phyloP scores from a whole-genome alignment of 73 alveolate genomes.

The Tetrahymena thermophila region DNA sequence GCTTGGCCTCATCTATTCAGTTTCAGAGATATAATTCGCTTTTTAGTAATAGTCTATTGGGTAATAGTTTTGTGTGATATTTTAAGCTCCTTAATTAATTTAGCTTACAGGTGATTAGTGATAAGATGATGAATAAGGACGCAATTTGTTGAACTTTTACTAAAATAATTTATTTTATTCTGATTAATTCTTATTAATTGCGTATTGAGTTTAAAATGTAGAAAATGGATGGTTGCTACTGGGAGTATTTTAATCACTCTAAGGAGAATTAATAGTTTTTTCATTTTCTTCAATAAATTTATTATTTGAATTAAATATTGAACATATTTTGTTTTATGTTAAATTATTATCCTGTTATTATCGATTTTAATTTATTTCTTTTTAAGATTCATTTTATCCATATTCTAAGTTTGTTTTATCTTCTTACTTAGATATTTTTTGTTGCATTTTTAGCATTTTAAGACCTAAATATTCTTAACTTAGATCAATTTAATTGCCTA shows the following conservation, averaged over 20 bases:
- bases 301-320: too few species aligned
- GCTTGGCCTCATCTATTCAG: neutral
- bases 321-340: too few species aligned
- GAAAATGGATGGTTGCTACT: neutral
- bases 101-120: neutral
- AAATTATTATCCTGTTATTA: too few species aligned
- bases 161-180: neutral
- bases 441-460: neutral
- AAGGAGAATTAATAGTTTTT: neutral
- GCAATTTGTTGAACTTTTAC: neutral
- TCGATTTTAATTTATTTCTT: too few species aligned
- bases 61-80: neutral
- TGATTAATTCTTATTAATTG: neutral
- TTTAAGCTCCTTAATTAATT: neutral
- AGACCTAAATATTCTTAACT: neutral
- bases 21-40: neutral
- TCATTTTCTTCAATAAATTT: neutral
- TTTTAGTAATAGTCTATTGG: neutral
- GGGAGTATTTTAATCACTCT: neutral
- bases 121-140: neutral
- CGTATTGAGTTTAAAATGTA: neutral
- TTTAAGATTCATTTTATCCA: neutral
- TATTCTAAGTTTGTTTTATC: too few species aligned
- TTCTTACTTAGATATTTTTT: too few species aligned
- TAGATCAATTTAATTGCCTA: too few species aligned